Base-by-base conservation (phyloP, 164 flowering plant genomes). In the Nymphaea colorata region DNA sequence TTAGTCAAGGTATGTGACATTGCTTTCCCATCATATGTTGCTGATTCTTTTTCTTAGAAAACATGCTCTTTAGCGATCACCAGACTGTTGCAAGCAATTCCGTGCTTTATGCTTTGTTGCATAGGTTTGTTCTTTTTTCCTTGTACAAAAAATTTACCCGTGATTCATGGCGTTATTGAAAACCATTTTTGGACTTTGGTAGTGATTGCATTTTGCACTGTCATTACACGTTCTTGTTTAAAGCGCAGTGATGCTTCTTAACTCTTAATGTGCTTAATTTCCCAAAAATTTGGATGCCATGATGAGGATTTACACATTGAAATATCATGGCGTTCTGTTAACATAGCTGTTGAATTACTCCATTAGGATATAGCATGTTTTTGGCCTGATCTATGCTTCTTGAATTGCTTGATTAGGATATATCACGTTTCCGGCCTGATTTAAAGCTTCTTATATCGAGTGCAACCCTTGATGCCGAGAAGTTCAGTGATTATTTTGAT, bases 381-480 rank as follows among this genome's bases (percentile, higher is more conserved):
- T 25, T 25, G 36, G 36, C 36, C 36, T 25, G 36, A 25, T 25
- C 36, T 25, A 25, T 51, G 12, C 3, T 8, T 51, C 57, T 51
- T 51, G 14, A 51, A 51, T 6, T 61, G 64, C n/a, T 17, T 61
- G 11, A 2, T 12, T 65, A 93, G 97, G 99, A 94, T 74, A 87
- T 94, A 77, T 66, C 96, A 64, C 89, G 96, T 36, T 94, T 90
- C 71, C 86, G 98, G 7, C 84, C 84, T 55, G 99, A 94, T 80
- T 76, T 94, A 4, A 94, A 94, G 81, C 74, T 94, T 80, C 93
- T 94, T 41, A 94, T 94, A 57, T 94, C 99, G 41, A 94, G 99
- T 87, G 99, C 99, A 12, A 94, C 99, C 43, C 87, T 94, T n/a
- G 99, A 94, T 80, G 96, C 99, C 0, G 99, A 88, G 77, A 94